Evolutionary conservation across 352 stramenopile species (phyloP), one percentile per base, ranked within the genome.

Genomic region (Phytopythium kandeliae): DNA sequence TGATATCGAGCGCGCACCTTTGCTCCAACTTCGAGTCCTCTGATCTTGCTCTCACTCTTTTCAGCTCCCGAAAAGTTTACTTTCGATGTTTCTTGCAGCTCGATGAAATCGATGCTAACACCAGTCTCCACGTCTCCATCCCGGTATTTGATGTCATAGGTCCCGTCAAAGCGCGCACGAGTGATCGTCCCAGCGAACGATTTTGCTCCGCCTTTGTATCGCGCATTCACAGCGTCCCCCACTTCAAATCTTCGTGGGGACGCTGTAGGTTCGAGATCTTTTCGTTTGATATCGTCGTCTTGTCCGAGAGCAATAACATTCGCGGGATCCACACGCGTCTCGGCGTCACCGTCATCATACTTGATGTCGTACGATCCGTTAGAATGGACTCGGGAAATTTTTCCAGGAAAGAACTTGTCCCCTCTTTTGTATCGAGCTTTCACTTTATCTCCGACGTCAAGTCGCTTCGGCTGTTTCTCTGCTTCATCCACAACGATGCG

Each of bases 281-380:
- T 56, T 17, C 17, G 31, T 16, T 37, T 43, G 30, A 0, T 15
- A 17, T 22, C 31, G 3, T 21, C 44, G 19, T 5, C 11, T n/a
- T 50, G 28, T 4, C 28, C 49, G 0, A 59, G 69, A 30, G 41
- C 30, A 31, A 51, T 26, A 19, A 51, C 30, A 12, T 28, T 51
- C 9, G 41, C 64, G 12, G 35, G 51, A 43, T 62, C 58, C 3
- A 74, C 62, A 6, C 64, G 53, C 13, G 63, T 55, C 48, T 77
- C 74, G 4, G 45, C 48, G 22, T 82, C 69, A 1, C 71, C 71
- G 31, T 89, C 59, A 19, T 87, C 79, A 41, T 77, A 87, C 25
- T 77, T 54, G 10, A 95, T 56, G 31, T 92, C 79, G 50, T 70
- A 88, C 0, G 75, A 86, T 8, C 69, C 75, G 48, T 90, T 70